A percentile compares a stretch with the other conserved stretches of the same genome.
Conservation (phyloP, 2,329 filamentous ascomycete genomes). For the Diaporthe sp. region DNA sequence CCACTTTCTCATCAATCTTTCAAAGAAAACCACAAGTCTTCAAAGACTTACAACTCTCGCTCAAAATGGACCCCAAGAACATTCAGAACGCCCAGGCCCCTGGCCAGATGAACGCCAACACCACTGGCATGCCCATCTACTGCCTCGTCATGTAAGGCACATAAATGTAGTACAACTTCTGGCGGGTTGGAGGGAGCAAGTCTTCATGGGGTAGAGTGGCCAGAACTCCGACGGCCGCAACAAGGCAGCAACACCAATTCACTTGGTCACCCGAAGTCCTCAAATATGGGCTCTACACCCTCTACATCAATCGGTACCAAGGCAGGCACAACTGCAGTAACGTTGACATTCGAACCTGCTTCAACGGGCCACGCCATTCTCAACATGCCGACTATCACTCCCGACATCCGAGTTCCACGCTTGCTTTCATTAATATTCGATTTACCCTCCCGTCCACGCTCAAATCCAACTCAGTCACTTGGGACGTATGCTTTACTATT, state of each 20-base stretch:
- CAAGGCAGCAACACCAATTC: neutral
- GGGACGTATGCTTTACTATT: neutral
- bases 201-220: neutral
- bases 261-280: neutral
- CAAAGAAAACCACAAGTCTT: neutral
- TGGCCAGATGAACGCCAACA: neutral
- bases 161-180: neutral
- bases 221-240: neutral
- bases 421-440: neutral
- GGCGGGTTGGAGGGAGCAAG: neutral
- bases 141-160: conserved; percentile 8
- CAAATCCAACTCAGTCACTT: neutral
- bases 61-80: conserved; percentile 11
- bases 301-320: neutral
- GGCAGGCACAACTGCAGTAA: neutral
- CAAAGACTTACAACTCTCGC: neutral
- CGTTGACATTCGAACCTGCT: neutral
- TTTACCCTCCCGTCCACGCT: neutral
- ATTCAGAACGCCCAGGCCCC: neutral
- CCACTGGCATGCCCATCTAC: neutral
- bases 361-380: neutral
- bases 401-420: neutral
- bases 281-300: neutral
- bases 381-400: neutral
- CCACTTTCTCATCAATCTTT: neutral